A percentile compares a stretch with the other conserved stretches of the same genome.
These are phyloP conservation scores for Termitomyces sp. DNA, from an alignment of 768 basidiomycete genomes.

Conservation along the genomic window DNA sequence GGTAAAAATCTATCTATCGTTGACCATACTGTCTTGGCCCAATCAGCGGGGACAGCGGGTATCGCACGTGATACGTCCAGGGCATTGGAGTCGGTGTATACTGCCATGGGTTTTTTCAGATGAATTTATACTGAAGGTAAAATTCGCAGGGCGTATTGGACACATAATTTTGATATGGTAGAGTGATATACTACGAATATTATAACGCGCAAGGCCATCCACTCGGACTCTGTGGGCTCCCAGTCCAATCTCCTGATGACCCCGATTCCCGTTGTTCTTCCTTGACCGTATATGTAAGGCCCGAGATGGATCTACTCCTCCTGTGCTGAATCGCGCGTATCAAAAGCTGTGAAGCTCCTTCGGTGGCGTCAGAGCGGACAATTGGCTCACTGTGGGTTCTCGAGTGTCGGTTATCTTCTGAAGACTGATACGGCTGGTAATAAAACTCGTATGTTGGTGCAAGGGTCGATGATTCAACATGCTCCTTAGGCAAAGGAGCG, in stretches of 20 bases:
- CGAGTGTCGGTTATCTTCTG: conserved; percentile 11
- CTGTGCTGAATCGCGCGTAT: conserved; percentile 15
- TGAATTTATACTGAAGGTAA: conserved; percentile 10
- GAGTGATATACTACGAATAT: background rate
- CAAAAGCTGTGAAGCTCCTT: conserved; percentile 3
- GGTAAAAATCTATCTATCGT: conserved; percentile 55
- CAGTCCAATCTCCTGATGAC: conserved; percentile 8
- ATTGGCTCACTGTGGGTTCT: conserved; percentile 15
- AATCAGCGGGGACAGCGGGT: conserved; percentile 45
- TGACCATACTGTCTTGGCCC: conserved; percentile 38
- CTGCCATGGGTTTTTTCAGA: too few species aligned
- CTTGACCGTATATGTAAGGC: conserved; percentile 11
- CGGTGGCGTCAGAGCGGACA: conserved; percentile 7
- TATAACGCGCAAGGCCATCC: conserved; percentile 7
- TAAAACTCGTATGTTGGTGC: conserved; percentile 15
- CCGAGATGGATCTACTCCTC: conserved; percentile 20
- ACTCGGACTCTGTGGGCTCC: conserved; percentile 1
- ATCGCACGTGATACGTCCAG: conserved; percentile 53
- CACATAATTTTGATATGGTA: background rate
- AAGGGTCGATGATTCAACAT: background rate
- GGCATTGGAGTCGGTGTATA: conserved; percentile 57
- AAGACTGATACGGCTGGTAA: conserved; percentile 8
- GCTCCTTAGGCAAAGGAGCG: background rate
- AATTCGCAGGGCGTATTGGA: background rate
- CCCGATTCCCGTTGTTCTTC: conserved; percentile 4